A percentile compares a stretch with the other conserved stretches of the same genome.
Evolutionary conservation across 1,284 basidiomycete genomes (phyloP).

Genomic region (Melampsora larici-populina): DNA sequence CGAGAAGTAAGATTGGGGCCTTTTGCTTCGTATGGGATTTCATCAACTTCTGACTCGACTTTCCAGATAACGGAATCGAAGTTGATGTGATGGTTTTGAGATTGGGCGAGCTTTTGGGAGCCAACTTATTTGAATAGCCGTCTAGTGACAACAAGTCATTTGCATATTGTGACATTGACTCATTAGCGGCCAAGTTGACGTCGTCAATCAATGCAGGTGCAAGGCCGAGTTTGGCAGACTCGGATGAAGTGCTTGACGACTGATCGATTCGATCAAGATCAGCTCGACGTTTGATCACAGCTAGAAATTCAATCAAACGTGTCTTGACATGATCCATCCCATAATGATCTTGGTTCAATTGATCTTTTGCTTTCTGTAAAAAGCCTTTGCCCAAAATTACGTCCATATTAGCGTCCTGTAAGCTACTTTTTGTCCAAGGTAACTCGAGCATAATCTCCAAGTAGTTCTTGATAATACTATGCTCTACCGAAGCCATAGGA

Average conservation of each 20-base stretch:
- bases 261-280: constrained; percentile 43
- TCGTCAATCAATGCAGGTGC: background rate
- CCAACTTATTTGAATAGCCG: background rate
- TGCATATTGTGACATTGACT: background rate
- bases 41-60: constrained; percentile 32
- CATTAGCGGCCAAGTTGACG: background rate
- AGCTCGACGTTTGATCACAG: constrained; percentile 55
- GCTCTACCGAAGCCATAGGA: constrained; percentile 49
- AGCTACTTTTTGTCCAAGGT: constrained; percentile 52
- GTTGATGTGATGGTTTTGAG: too few relatives aligned
- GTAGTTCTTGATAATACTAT: constrained; percentile 52
- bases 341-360: constrained; percentile 57
- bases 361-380: constrained; percentile 50
- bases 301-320: constrained; percentile 56
- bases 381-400: constrained; percentile 47
- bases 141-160: background rate
- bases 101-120: background rate
- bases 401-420: constrained; percentile 45
- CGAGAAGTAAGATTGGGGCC: constrained; percentile 76
- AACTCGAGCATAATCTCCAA: constrained; percentile 54
- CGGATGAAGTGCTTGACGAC: background rate
- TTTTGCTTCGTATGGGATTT: constrained; percentile 55
- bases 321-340: constrained; percentile 57
- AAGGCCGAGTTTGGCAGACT: background rate
- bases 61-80: background rate